These are phyloP conservation scores for Plasmodium fragile DNA, from an alignment of 169 alveolate genomes.

Conservation along the genomic window DNA sequence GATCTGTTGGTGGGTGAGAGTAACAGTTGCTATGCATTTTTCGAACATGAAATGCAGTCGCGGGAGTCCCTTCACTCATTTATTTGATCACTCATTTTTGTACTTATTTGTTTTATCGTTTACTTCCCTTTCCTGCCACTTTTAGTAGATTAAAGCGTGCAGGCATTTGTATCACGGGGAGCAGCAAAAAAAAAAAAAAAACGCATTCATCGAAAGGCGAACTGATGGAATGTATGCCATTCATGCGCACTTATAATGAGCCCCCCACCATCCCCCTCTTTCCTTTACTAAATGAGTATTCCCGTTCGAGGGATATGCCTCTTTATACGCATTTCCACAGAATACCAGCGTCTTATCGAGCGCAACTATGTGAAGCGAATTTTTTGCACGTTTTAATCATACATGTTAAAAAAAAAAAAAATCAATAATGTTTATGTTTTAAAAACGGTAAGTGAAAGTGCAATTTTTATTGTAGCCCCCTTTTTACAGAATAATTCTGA, in stretches of 20 bases:
- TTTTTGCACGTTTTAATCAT: neutral
- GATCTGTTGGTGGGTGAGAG: neutral
- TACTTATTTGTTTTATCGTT: neutral
- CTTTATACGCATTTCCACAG: neutral
- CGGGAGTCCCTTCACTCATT: neutral
- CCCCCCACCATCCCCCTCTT: neutral
- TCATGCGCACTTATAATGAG: neutral
- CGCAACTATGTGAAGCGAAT: neutral
- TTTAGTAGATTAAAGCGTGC: neutral
- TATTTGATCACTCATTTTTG: neutral
- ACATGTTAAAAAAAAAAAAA: neutral
- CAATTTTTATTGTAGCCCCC: neutral
- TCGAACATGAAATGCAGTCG: neutral
- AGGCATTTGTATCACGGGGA: neutral
- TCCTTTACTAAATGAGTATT: neutral
- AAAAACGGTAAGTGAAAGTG: neutral
- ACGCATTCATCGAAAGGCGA: neutral
- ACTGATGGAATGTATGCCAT: neutral
- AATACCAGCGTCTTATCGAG: neutral
- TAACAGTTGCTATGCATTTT: neutral
- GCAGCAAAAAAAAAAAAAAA: neutral
- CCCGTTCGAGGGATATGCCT: neutral
- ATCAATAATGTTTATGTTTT: neutral
- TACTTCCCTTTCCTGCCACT: neutral
- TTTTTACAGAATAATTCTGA: constrained; percentile 2